Conservation (phyloP, 768 basidiomycete genomes). For the Auriscalpium vulgare region DNA sequence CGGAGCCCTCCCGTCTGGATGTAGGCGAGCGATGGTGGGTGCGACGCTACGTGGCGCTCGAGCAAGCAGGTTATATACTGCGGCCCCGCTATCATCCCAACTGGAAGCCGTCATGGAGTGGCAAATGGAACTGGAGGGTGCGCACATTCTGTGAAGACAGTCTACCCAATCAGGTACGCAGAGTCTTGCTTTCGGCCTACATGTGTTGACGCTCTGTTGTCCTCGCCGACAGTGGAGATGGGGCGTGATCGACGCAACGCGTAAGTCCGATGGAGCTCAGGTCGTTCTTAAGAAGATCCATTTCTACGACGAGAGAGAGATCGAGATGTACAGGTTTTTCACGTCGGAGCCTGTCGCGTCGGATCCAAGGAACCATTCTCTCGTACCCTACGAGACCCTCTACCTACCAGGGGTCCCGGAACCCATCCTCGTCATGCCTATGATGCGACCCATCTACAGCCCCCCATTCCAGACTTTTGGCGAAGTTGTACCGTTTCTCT, state of each 20-base stretch:
- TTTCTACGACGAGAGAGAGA: constrained; percentile 2
- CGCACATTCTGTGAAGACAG: constrained; percentile 2
- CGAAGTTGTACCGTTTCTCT: constrained; percentile 19
- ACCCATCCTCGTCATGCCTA: constrained; percentile 16
- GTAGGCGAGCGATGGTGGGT: constrained; percentile 8
- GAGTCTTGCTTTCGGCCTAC: neutral
- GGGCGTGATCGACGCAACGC: constrained; percentile 13
- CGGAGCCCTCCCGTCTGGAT: neutral
- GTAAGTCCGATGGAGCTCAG: constrained; percentile 8
- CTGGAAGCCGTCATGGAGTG: constrained; percentile 8
- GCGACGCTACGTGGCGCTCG: neutral
- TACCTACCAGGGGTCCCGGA: constrained; percentile 4
- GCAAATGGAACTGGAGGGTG: neutral
- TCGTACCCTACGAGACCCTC: constrained; percentile 13
- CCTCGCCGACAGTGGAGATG: neutral
- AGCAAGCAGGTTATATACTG: constrained; percentile 3
- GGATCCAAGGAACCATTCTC: constrained; percentile 19
- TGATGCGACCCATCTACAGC: constrained; percentile 11
- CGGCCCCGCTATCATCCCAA: constrained; percentile 8
- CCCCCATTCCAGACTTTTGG: constrained; percentile 20
- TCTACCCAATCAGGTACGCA: neutral
- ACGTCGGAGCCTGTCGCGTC: constrained; percentile 1
- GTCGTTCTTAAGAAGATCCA: constrained; percentile 16
- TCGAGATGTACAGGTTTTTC: constrained; percentile 2
- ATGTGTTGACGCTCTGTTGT: neutral